Base-by-base conservation (phyloP, 2,329 filamentous ascomycete species). In the Zymoseptoria crescenta region DNA sequence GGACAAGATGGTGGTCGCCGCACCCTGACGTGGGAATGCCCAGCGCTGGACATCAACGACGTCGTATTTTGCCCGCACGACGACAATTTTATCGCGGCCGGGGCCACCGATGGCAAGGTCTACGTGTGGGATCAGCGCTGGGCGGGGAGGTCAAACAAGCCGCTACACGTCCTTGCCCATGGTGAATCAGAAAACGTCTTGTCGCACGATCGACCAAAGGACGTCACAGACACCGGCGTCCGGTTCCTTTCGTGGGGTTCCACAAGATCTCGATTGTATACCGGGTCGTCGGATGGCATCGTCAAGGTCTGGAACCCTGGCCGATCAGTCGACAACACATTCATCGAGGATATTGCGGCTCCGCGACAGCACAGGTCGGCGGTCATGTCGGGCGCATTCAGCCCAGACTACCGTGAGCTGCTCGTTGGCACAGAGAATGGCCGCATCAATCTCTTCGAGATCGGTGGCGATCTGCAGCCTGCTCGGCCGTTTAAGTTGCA, bases 11-110 rank as follows among this genome's bases (percentile, higher is more conserved):
- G 68, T 57, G 73, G 69, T 49, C 70, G 67, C 28, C 61, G 65
- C 48, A 72, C 71, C 0, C 66, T 80, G 24, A 78, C 80, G 58
- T 76, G 82, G 45, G 79, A 84, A 54, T 86, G 83, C 64, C 78
- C 78, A 24, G 83, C 83, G 0, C 66, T 78, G 7, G 84, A 87
- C 68, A 84, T 86, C 64, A 86, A 86, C 58, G 82, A 85, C 59
- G 74, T 86, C 0, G 73, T 80, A 0, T 69, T 67, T 58, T 75
- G 74, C 58, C 78, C 78, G 0, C 68, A 77, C 56, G 75, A 80
- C 56, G 73, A 79, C 1, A 76, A 78, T 45, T 74, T 84, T 57
- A 72, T 86, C 10, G 80, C 82, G 7, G 82, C 81, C 10, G 82
- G 83, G 9, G 85, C 83, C 62, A 86, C 84, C 0, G 77, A 85